Conservation (phyloP, 257 asterid genomes). For the Solanum paucissectum region DNA sequence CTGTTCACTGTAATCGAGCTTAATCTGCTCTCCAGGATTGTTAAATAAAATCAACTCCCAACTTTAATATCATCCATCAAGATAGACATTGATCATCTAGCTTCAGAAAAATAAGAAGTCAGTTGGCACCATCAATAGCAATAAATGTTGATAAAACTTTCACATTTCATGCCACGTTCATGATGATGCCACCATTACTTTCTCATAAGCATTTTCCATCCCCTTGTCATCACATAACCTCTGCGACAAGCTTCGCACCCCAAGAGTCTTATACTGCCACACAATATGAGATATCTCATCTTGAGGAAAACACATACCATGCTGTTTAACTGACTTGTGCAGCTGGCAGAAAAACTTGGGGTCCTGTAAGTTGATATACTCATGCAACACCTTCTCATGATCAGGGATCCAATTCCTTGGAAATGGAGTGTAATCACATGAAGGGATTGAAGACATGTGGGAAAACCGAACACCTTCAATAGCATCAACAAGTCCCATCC, state of each 20-base stretch:
- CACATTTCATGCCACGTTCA: background rate
- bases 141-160: background rate
- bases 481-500: constrained; percentile 88
- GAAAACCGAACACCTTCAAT: constrained; percentile 92
- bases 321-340: constrained; percentile 45
- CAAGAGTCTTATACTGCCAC: constrained; percentile 75
- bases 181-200: background rate
- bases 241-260: constrained; percentile 30
- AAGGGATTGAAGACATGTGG: constrained; percentile 61
- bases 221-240: constrained; percentile 19
- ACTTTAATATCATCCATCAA: background rate
- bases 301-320: constrained; percentile 59
- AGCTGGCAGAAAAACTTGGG: constrained; percentile 66
- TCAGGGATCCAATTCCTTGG: constrained; percentile 86
- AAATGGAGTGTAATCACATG: constrained; percentile 90
- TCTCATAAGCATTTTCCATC: constrained; percentile 9
- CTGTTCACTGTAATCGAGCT: background rate
- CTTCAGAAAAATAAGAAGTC: background rate
- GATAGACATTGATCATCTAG: background rate
- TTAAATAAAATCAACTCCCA: background rate
- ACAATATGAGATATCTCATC: constrained; percentile 69
- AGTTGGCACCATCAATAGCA: background rate
- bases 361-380: constrained; percentile 65
- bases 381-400: constrained; percentile 65
- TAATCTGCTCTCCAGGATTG: background rate